Conservation (phyloP, 805 yeast genomes). For the Tetrapisispora namnaoensis region DNA sequence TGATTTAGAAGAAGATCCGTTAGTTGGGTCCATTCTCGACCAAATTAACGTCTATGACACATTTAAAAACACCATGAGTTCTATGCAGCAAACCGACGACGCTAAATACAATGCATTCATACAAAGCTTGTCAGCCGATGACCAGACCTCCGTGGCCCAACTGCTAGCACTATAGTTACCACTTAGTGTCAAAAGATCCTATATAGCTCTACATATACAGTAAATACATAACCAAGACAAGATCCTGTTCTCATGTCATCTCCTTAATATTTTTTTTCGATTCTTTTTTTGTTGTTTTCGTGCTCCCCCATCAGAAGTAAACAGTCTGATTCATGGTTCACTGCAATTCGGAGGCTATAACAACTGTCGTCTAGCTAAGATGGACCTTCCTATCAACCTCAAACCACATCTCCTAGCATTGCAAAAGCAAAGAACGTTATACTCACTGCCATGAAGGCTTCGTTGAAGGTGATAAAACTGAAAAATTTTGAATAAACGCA, state of each 20-base stretch:
- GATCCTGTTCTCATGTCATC: too few species aligned
- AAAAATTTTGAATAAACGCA: constrained; percentile 5
- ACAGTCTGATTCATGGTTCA: too few species aligned
- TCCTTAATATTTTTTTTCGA: too few species aligned
- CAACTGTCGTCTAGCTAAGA: too few species aligned
- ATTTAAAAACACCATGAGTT: constrained; percentile 45
- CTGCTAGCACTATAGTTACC: background rate
- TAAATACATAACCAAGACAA: background rate
- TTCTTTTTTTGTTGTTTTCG: too few species aligned
- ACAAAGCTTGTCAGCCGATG: constrained; percentile 31
- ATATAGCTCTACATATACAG: background rate
- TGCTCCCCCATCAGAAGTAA: too few species aligned
- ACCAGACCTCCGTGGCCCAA: constrained; percentile 24
- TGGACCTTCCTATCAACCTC: too few species aligned
- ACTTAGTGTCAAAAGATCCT: background rate
- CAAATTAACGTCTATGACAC: constrained; percentile 58
- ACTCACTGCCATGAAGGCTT: too few species aligned
- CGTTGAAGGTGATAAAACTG: background rate
- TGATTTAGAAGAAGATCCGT: constrained; percentile 73
- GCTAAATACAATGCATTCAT: constrained; percentile 41
- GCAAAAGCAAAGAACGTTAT: too few species aligned
- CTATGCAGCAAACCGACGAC: constrained; percentile 40
- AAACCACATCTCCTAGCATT: too few species aligned
- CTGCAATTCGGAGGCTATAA: too few species aligned
- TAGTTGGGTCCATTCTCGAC: constrained; percentile 73